These are phyloP conservation scores for Fusarium nematophilum DNA, from an alignment of 2,329 filamentous ascomycete species.

Conservation along the genomic window DNA sequence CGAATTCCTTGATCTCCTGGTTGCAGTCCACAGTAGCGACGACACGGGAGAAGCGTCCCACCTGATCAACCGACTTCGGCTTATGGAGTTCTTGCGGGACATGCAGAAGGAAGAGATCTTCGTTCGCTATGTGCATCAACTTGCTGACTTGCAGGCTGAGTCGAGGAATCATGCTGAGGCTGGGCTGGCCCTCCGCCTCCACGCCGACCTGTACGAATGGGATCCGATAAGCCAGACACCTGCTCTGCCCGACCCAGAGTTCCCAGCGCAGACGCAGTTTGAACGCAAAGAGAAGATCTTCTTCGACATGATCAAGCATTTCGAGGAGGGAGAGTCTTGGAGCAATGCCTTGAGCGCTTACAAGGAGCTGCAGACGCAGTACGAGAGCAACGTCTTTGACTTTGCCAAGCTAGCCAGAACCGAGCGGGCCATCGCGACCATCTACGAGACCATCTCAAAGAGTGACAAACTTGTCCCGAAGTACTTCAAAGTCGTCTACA, in stretches of 20 bases:
- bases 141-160: constrained; percentile 80
- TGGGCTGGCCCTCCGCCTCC: constrained; percentile 86
- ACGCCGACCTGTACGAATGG: constrained; percentile 95
- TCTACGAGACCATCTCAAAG: constrained; percentile 89
- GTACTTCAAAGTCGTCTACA: constrained; percentile 93
- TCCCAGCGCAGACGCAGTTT: constrained; percentile 86
- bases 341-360: constrained; percentile 88
- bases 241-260: constrained; percentile 77
- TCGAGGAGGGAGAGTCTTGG: constrained; percentile 95
- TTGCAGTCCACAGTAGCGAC: constrained; percentile 86
- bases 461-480: constrained; percentile 82
- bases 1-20: constrained; percentile 89
- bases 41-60: constrained; percentile 79
- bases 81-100: constrained; percentile 97
- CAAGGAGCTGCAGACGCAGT: constrained; percentile 90
- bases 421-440: constrained; percentile 89
- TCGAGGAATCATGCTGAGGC: constrained; percentile 87
- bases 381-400: constrained; percentile 89
- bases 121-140: constrained; percentile 92
- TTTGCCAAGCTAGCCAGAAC: constrained; percentile 91
- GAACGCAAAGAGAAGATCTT: constrained; percentile 93
- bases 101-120: constrained; percentile 99
- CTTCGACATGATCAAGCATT: constrained; percentile 94
- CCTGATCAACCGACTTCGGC: constrained; percentile 86
- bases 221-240: constrained; percentile 76